phyloP scores from a whole-genome alignment of 2,329 filamentous ascomycete species.

The Cercospora zeina region DNA sequence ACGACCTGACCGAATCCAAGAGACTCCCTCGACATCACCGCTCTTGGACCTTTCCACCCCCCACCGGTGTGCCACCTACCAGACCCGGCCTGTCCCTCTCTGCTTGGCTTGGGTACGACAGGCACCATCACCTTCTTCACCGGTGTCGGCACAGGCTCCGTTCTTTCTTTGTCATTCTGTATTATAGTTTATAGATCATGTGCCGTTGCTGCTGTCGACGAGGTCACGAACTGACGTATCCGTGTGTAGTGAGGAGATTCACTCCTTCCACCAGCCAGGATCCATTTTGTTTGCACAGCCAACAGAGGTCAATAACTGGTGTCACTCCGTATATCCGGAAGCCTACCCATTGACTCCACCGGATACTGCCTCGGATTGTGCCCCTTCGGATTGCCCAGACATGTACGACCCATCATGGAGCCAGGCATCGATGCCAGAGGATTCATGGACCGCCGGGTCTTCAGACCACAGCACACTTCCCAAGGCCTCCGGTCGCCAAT shows the following conservation, averaged over 20 bases:
- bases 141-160: neutral
- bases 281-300: conserved; percentile 37
- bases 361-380: conserved; percentile 38
- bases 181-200: neutral
- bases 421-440: conserved; percentile 34
- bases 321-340: conserved; percentile 34
- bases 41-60: too few species aligned
- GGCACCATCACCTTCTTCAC: neutral
- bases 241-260: conserved; percentile 35
- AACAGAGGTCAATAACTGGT: conserved; percentile 38
- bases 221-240: conserved; percentile 32
- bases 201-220: conserved; percentile 13
- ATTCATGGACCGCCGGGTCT: conserved; percentile 32
- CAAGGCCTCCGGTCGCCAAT: conserved; percentile 31
- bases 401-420: conserved; percentile 35
- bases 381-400: conserved; percentile 35
- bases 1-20: too few species aligned
- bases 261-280: conserved; percentile 32
- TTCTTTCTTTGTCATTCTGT: conserved; percentile 4
- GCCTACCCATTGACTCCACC: conserved; percentile 36
- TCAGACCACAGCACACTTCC: conserved; percentile 32
- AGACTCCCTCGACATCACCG: too few species aligned
- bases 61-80: too few species aligned
- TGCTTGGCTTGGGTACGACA: neutral
- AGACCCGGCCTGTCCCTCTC: neutral